Evolutionary conservation across 2,329 filamentous ascomycete species (phyloP), one percentile per base, ranked within the genome.

Genomic region (Curvularia sp.): DNA sequence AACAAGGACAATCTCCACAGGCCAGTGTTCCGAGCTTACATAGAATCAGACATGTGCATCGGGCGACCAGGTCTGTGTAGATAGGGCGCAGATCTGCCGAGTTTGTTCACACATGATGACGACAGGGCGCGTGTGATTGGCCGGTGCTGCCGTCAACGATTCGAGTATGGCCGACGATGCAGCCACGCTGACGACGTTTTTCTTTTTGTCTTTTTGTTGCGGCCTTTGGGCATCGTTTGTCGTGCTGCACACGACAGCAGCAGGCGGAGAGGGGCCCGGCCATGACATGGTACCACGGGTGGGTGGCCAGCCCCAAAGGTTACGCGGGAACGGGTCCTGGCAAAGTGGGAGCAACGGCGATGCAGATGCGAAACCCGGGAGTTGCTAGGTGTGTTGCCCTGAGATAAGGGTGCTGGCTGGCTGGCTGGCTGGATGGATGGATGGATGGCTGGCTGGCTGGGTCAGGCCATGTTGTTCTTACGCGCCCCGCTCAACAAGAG

Each of bases 251-350:
- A n/a, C n/a, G n/a, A n/a, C n/a, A n/a, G n/a, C n/a, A n/a, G n/a
- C n/a, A n/a, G n/a, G n/a, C n/a, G n/a, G n/a, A n/a, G n/a, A n/a
- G n/a, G n/a, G n/a, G n/a, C n/a, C n/a, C n/a, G n/a, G n/a, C n/a
- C n/a, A n/a, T n/a, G 21, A 27, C 42, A 25, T 45, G 42, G 23
- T 27, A 36, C 32, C 13, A n/a, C 32, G 32, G 51, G 55, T 59
- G 27, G 52, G 56, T 55, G 43, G 63, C 66, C 63, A 63, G 55
- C 50, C 43, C 34, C 49, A 46, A 46, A 53, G 53, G 73, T 74
- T 66, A 64, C 66, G 72, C 72, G 61, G 67, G 66, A 71, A 72
- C 70, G 72, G 70, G 63, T 49, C 49, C 49, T 56, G 61, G 57
- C 61, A 38, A 54, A 56, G 64, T 58, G 57, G 55, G 64, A 66